Base-by-base conservation (phyloP, 163 green algal species). In the Chlamydomonas reinhardtii region DNA sequence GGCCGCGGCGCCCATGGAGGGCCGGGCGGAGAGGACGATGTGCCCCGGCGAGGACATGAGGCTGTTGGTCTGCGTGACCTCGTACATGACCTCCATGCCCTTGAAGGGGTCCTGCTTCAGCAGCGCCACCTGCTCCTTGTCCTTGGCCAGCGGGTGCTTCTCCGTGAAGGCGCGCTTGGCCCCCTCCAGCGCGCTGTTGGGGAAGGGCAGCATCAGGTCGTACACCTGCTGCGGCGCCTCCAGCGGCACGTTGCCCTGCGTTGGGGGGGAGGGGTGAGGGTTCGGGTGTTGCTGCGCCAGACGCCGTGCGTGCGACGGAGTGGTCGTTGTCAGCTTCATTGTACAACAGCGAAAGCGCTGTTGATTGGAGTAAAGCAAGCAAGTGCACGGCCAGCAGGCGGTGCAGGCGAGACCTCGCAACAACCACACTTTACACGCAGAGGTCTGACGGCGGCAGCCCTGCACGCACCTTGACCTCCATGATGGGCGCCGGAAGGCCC, bases 151-250 rank as follows among this genome's bases (percentile, higher is more conserved):
- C 3, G 95, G 95, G 85, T 98, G 95, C 64, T 92, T 92, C 72
- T 98, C 94, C 12, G 94, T 68, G 82, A 96, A 98, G 0, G 66
- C 91, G 6, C 92, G 89, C 74, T 92, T 94, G 32, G 95, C 95
- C 8, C 73, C 74, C 76, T 98, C 95, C 52, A 97, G 85, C 76
- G 71, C 62, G 27, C 72, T 35, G 87, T 97, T 98, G 73, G 61
- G 64, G 75, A 92, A 95, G 14, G 92, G 87, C 82, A 98, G 37
- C n/a, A 85, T 56, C 43, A 98, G 43, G 76, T 96, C 90, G 25
- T 94, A 88, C 20, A 88, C 77, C 77, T 94, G 87, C 56, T 88
- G 66, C 17, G 86, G 77, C 2, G 72, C 56, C 82, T 92, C 89
- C 43, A 92, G 74, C 29, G 89, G 65, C 29, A 92, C 78, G 31